A percentile compares a stretch with the other conserved stretches of the same genome.
phyloP scores from a whole-genome alignment of 306 rosid genomes.

The Ceratonia siliqua region DNA sequence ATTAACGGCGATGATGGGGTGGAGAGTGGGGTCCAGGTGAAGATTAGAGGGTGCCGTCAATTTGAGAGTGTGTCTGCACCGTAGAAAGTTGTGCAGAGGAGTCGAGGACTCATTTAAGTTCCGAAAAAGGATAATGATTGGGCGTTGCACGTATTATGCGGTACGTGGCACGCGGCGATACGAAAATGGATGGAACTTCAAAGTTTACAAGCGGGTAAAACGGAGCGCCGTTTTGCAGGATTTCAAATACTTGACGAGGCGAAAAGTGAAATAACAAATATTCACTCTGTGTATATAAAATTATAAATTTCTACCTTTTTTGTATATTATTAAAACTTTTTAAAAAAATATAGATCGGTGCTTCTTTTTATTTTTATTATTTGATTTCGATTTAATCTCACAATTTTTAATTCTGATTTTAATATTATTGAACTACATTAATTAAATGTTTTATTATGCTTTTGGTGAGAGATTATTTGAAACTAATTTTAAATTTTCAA shows the following conservation, averaged over 20 bases:
- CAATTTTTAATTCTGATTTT: too few species aligned
- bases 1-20: slow-evolving; percentile 3
- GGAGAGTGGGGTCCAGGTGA: slow-evolving; percentile 26
- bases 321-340: not conserved
- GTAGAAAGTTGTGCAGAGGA: not conserved
- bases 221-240: not conserved
- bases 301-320: too few species aligned
- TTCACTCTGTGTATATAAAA: not conserved
- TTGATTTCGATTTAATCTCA: too few species aligned
- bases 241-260: not conserved
- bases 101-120: too few species aligned
- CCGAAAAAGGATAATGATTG: not conserved
- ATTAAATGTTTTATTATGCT: too few species aligned
- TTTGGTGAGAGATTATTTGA: too few species aligned
- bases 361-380: too few species aligned
- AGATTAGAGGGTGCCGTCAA: slow-evolving; percentile 47
- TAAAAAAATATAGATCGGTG: not conserved
- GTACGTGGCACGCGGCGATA: not conserved
- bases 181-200: not conserved
- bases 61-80: slow-evolving; percentile 65
- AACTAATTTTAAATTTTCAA: too few species aligned
- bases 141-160: not conserved
- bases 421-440: too few species aligned
- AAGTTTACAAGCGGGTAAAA: not conserved
- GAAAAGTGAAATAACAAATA: not conserved